A percentile compares a stretch with the other conserved stretches of the same genome.
Evolutionary conservation across 805 yeast species (phyloP).

Genomic region (Sporopachydermia lactativora): DNA sequence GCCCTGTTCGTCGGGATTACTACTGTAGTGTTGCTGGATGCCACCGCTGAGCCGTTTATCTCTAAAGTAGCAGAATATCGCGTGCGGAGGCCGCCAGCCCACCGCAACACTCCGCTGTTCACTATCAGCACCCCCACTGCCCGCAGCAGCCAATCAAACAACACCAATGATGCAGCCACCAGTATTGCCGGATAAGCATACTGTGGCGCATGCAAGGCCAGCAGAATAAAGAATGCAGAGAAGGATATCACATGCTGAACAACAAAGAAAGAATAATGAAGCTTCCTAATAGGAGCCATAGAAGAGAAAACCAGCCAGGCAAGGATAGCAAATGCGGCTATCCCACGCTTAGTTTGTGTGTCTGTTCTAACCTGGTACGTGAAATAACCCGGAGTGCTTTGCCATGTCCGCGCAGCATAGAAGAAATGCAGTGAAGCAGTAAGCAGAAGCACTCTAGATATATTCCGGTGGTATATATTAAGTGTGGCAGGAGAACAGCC

Average conservation of each 20-base stretch:
- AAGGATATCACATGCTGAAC: constrained; percentile 12
- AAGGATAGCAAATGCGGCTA: constrained; percentile 13
- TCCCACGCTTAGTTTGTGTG: constrained; percentile 10
- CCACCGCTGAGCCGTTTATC: neutral
- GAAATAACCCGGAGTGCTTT: constrained; percentile 7
- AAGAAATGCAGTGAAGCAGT: constrained; percentile 14
- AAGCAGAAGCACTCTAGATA: constrained; percentile 13
- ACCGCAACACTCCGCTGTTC: neutral
- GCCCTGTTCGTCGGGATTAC: neutral
- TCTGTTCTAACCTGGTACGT: constrained; percentile 8
- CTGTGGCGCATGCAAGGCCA: constrained; percentile 12
- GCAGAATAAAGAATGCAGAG: constrained; percentile 12
- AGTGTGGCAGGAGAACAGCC: constrained; percentile 12
- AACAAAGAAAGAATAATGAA: constrained; percentile 13
- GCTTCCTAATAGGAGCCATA: constrained; percentile 15
- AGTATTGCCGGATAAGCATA: constrained; percentile 12
- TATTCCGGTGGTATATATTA: constrained; percentile 16
- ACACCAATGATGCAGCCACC: constrained; percentile 12
- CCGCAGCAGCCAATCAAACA: constrained; percentile 12
- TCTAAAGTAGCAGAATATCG: neutral
- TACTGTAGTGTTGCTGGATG: neutral
- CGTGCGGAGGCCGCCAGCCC: neutral
- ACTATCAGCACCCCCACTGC: constrained; percentile 2
- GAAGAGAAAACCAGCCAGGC: constrained; percentile 12
- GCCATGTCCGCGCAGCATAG: constrained; percentile 11